Base-by-base conservation (phyloP, 768 basidiomycete species). In the Auriscalpium orientale region DNA sequence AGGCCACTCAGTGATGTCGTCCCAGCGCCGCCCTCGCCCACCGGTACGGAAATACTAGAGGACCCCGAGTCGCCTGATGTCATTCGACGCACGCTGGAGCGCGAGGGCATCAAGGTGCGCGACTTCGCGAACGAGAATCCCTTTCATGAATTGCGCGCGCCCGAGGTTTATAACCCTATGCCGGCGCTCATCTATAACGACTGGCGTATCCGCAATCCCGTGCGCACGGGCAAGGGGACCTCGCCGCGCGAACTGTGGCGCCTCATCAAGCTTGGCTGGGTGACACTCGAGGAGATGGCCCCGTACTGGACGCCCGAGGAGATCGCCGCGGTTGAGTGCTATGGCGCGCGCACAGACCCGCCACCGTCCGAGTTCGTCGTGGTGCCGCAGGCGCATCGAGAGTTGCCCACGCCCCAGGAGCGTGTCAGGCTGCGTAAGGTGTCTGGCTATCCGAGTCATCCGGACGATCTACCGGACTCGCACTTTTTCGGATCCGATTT, bases 61-160 rank as follows among this genome's bases (percentile, higher is more conserved):
- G 33, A 35, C 10, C 52, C 43, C 52, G 38, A 20, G 22, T 52
- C 40, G 3, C 16, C 48, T 7, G 52, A 59, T 21, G 60, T 56
- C 11, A 52, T 16, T 51, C 34, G 46, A 4, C 34, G 18, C 8
- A 49, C 45, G 3, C 61, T 66, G 13, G 55, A 56, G 20, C 57
- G 54, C 0, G 55, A 56, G n/a, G 69, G 69, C 13, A 65, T 70
- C 38, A 70, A 70, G 55, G 69, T 70, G 33, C 68, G 69, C 47
- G 70, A 71, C 59, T 71, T 61, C 53, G 66, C 64, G 4, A 46
- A 64, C 58, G 68, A 66, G 54, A 55, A 49, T 4, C 51, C 52
- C 20, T 33, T 46, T 1, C 44, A 35, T 18, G 50, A 56, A 38
- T 43, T 46, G 20, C 60, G 58, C 12, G 61, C 56, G 1, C 67